Conservation (phyloP, 148 eudicot species). For the Salicornia ramosissima region DNA sequence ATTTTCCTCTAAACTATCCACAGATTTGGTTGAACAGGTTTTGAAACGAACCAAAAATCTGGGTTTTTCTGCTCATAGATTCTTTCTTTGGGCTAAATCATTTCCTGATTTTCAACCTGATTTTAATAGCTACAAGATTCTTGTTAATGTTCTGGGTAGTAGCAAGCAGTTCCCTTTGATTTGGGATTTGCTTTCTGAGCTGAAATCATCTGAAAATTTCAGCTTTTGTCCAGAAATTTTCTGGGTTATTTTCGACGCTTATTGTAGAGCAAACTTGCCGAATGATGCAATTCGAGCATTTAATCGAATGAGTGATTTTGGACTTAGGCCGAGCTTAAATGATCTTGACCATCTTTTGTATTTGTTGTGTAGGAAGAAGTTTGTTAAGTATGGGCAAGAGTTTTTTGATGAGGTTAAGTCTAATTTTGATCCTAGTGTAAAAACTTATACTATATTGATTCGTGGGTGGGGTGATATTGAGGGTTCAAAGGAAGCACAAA, state of each 20-base stretch:
- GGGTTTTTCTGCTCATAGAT: constrained; percentile 68
- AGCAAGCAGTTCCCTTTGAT: constrained; percentile 70
- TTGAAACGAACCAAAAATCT: constrained; percentile 67
- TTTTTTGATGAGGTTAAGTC: constrained; percentile 55
- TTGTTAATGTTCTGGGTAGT: constrained; percentile 56
- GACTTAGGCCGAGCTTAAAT: constrained; percentile 38
- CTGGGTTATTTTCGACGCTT: constrained; percentile 58
- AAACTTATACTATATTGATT: constrained; percentile 63
- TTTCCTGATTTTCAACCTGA: constrained; percentile 51
- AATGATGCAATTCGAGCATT: constrained; percentile 67
- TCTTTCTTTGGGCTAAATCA: constrained; percentile 64
- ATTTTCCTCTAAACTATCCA: constrained; percentile 38
- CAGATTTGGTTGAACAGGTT: constrained; percentile 54
- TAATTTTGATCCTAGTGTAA: constrained; percentile 34
- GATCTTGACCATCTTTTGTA: constrained; percentile 65
- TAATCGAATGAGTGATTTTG: constrained; percentile 61
- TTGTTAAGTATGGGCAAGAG: constrained; percentile 53
- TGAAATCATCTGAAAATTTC: constrained; percentile 36
- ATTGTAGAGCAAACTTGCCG: constrained; percentile 66
- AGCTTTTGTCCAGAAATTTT: constrained; percentile 43
- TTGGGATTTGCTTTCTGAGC: constrained; percentile 65
- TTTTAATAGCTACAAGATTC: constrained; percentile 41
- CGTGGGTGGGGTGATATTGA: constrained; percentile 68
- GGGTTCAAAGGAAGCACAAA: constrained; percentile 32
- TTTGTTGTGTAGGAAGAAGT: constrained; percentile 53